Base-by-base conservation (phyloP, 495 filamentous ascomycete genomes). In the Hyaloscypha hepaticicola region DNA sequence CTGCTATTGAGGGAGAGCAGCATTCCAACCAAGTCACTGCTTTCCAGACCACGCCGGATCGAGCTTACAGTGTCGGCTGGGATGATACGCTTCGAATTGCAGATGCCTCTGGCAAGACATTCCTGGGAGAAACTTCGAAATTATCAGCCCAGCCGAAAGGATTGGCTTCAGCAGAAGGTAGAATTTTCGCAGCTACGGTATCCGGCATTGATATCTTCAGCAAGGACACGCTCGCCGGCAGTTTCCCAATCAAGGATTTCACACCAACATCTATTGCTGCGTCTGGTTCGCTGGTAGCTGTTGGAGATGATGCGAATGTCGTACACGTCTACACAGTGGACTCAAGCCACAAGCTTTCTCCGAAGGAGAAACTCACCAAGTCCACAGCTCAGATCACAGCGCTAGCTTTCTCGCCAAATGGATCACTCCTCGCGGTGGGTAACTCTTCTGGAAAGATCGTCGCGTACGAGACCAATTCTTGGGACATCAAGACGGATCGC, bases 81-180 rank as follows among this genome's bases (percentile, higher is more conserved):
- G 95, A 99, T 75, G 95, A 99, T 74, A 93, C 91, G 5, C 84
- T 97, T 41, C 90, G 93, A 63, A 87, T 85, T 45, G 82, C 96
- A 65, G 90, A 95, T 65, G 75, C 77, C 55, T 73, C 78, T 21
- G 75, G 77, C 28, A 80, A 78, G 55, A 80, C 77, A 11, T 85
- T 85, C 64, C 68, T 78, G 19, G 80, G 80, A 59, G 76, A 72
- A 19, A 70, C 78, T 3, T 50, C 71, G n/a, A 80, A 81, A 64
- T 75, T 83, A 22, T 73, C 72, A 24, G 76, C 77, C 22, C 83
- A 86, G 58, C 83, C 83, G 12, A 80, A 80, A 69, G 82, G 79
- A 25, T 74, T 83, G 28, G 74, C 81, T 25, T 64, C 76, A 1
- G 64, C 77, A 6, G 71, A 74, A 49, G 74, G 74, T 5, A 78